phyloP scores from a whole-genome alignment of 495 filamentous ascomycete genomes.

The Aspergillus saccharolyticus region DNA sequence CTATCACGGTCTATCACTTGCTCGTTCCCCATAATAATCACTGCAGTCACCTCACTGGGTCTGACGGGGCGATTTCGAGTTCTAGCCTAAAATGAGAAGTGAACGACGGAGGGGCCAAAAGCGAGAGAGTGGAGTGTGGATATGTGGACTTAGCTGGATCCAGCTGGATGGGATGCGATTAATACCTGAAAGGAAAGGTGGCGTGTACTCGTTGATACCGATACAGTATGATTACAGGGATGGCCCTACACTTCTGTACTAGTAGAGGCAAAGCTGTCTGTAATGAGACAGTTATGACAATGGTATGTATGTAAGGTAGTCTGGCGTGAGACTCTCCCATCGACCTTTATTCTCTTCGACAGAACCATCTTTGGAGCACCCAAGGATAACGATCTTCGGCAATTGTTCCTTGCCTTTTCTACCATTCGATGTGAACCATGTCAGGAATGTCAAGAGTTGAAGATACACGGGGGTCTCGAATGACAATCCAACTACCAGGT shows the following conservation, averaged over 20 bases:
- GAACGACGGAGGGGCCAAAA: slow-evolving; percentile 4
- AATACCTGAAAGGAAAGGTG: not conserved
- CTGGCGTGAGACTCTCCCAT: not conserved
- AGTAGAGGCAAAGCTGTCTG: too few relatives aligned
- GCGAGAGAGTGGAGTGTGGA: not conserved
- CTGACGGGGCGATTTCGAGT: slow-evolving; percentile 23
- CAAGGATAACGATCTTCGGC: not conserved
- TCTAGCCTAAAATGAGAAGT: slow-evolving; percentile 8
- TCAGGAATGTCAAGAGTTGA: not conserved
- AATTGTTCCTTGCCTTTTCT: not conserved
- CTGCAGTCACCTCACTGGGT: slow-evolving; percentile 7
- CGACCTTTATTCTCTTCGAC: not conserved
- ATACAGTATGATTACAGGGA: not conserved
- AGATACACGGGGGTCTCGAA: not conserved
- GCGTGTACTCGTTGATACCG: not conserved
- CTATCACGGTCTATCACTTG: not conserved
- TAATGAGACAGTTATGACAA: too few relatives aligned
- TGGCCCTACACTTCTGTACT: too few relatives aligned
- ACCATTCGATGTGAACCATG: not conserved
- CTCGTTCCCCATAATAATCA: not conserved
- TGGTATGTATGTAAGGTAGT: too few relatives aligned
- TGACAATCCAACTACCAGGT: not conserved
- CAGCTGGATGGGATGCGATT: not conserved
- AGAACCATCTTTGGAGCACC: not conserved
- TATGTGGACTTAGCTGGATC: not conserved